These are phyloP conservation scores for Galeopsis tetrahit DNA, from an alignment of 257 asterid species.

Conservation along the genomic window DNA sequence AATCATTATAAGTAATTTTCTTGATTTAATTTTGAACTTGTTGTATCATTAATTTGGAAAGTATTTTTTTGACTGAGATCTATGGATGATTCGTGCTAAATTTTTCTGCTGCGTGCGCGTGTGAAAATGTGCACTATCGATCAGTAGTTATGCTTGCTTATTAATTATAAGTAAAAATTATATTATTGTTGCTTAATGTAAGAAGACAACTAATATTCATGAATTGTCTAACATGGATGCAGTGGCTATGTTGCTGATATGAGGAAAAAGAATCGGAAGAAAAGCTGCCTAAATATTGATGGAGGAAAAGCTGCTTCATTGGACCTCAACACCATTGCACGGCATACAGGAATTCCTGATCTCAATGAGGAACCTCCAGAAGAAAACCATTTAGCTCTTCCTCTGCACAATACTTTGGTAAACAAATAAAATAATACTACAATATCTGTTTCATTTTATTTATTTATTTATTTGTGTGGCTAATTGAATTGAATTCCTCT, in stretches of 20 bases:
- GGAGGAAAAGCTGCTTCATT: conserved; percentile 40
- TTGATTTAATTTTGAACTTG: no score
- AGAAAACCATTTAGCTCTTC: conserved; percentile 36
- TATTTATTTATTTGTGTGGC: neutral
- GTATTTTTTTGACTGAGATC: no score
- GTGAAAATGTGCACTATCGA: no score
- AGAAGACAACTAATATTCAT: neutral
- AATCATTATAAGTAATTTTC: no score
- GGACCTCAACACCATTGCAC: conserved; percentile 42
- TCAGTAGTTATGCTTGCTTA: no score
- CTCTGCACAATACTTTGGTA: conserved; percentile 41
- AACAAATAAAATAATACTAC: neutral
- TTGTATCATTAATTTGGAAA: no score
- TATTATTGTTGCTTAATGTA: neutral
- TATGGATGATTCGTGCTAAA: no score
- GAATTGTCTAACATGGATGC: conserved; percentile 41
- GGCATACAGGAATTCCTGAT: conserved; percentile 50
- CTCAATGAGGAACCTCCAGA: conserved; percentile 44
- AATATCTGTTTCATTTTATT: neutral
- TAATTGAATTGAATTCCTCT: conserved; percentile 10
- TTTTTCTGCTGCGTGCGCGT: no score
- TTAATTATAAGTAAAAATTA: no score
- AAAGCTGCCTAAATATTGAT: conserved; percentile 37
- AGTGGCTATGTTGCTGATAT: conserved; percentile 68
- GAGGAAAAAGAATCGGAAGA: no score